These are phyloP conservation scores for Sphagnurus paluster DNA, from an alignment of 1,284 basidiomycete species.

Conservation along the genomic window DNA sequence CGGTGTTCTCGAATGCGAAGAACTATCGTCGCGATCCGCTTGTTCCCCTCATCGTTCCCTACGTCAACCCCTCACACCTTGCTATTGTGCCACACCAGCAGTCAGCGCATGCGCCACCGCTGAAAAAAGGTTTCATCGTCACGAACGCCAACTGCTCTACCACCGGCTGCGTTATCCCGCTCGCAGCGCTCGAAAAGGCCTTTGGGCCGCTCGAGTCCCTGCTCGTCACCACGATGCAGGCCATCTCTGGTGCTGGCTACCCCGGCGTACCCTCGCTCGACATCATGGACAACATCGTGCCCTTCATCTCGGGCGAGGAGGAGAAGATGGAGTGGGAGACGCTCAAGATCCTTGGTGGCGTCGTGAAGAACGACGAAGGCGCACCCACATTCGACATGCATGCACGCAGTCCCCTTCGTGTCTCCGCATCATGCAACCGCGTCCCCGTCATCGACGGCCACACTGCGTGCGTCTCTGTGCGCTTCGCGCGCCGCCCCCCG, in stretches of 20 bases:
- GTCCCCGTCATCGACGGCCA: constrained; percentile 95
- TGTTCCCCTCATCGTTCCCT: constrained; percentile 96
- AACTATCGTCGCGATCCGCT: constrained; percentile 92
- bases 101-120: constrained; percentile 63
- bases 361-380: constrained; percentile 49
- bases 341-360: constrained; percentile 91
- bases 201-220: constrained; percentile 94
- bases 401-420: constrained; percentile 71
- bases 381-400: constrained; percentile 84
- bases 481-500: constrained; percentile 79
- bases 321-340: constrained; percentile 99
- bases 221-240: constrained; percentile 95
- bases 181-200: constrained; percentile 87
- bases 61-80: constrained; percentile 91
- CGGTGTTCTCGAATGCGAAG: constrained; percentile 98
- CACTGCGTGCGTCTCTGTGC: constrained; percentile 84
- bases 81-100: constrained; percentile 86
- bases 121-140: constrained; percentile 92
- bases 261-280: constrained; percentile 92
- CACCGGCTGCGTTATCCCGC: constrained; percentile 90
- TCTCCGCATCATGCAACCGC: constrained; percentile 91
- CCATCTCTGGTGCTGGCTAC: constrained; percentile 96
- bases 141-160: constrained; percentile 99
- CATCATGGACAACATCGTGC: constrained; percentile 96
- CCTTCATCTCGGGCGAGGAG: constrained; percentile 94